Base-by-base conservation (phyloP, 2,329 filamentous ascomycete genomes). In the Colletotrichum tofieldiae region DNA sequence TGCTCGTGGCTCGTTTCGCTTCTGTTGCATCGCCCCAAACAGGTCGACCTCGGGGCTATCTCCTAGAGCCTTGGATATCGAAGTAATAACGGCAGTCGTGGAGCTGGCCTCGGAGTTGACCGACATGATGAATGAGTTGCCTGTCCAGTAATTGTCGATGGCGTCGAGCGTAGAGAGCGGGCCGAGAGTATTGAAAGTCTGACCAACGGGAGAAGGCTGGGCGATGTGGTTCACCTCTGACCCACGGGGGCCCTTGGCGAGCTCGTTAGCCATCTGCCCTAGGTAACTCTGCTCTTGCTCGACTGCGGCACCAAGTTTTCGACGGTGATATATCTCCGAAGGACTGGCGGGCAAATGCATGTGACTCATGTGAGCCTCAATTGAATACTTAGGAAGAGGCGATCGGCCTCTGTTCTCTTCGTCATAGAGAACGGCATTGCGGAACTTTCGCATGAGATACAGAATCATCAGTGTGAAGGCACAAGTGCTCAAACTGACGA, bases 371-470 rank as follows among this genome's bases (percentile, higher is more conserved):
- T 55, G 54, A 11, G 32, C 56, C 18, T 71, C 62, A 18, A 49
- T 7, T 4, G 52, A 55, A 16, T 45, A 16, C 6, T 23, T 65
- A 3, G 59, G 65, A 5, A n/a, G 26, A 7, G 11, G 23, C 3
- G 65, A 55, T 0, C 54, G 59, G 41, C 45, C 39, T 41, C 60
- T 29, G 45, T n/a, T 47, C 70, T 72, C 70, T 5, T 72, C 70
- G 45, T 72, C 70, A 18, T 29, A 7, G n/a, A 18, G 9, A 23
- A 64, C 65, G 39, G 32, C 47, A 4, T 26, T 47, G 18, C 70
- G 70, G n/a, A 69, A 72, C 2, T 54, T 54, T 41, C n/a, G 18
- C 70, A 72, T 72, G 29, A 64, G 52, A 1, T 12, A 32, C 20
- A 64, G 5, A 8, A 64, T 49, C 7, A 35, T 52, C 11, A 20